A percentile compares a stretch with the other conserved stretches of the same genome.
These are phyloP conservation scores for Zygnema cylindricum DNA, from an alignment of 139 green algal genomes.

Conservation along the genomic window DNA sequence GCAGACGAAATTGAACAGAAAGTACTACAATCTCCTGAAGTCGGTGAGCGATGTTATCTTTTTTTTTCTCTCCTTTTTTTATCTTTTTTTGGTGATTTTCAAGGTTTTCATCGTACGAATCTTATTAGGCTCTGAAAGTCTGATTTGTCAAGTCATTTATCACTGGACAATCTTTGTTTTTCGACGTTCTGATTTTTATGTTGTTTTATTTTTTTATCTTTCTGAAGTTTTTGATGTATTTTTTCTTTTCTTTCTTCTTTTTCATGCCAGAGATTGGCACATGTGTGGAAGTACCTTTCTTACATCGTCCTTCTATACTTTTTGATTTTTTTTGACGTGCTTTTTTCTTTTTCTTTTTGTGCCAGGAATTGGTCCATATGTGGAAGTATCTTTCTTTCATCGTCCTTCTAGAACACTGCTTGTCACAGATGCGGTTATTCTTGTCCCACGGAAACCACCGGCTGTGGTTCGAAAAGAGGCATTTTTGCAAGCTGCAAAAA, in stretches of 20 bases:
- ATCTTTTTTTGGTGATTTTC: background rate
- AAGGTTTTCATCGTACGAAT: slow-evolving; percentile 13
- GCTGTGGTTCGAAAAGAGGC: slow-evolving; percentile 35
- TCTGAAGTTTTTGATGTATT: too few relatives aligned
- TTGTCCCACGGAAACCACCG: slow-evolving; percentile 53
- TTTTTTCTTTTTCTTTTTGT: background rate
- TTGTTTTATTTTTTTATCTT: too few relatives aligned
- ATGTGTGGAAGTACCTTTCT: too few relatives aligned
- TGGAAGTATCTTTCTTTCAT: slow-evolving; percentile 69
- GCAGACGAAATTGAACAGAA: slow-evolving; percentile 65
- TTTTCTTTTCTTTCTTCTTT: too few relatives aligned
- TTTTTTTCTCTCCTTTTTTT: background rate
- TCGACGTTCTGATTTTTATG: too few relatives aligned
- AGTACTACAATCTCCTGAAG: slow-evolving; percentile 53
- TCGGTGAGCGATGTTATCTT: slow-evolving; percentile 39
- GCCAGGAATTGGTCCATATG: slow-evolving; percentile 62
- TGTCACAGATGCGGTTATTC: slow-evolving; percentile 68
- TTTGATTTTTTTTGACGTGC: too few relatives aligned
- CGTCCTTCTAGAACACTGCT: slow-evolving; percentile 61
- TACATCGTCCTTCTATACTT: too few relatives aligned
- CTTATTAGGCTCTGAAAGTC: background rate
- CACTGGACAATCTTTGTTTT: too few relatives aligned
- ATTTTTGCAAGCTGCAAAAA: slow-evolving; percentile 33
- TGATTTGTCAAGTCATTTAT: too few relatives aligned
- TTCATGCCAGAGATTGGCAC: too few relatives aligned